Base-by-base conservation (phyloP, 2,329 filamentous ascomycete species). In the Penicillium griseofulvum region DNA sequence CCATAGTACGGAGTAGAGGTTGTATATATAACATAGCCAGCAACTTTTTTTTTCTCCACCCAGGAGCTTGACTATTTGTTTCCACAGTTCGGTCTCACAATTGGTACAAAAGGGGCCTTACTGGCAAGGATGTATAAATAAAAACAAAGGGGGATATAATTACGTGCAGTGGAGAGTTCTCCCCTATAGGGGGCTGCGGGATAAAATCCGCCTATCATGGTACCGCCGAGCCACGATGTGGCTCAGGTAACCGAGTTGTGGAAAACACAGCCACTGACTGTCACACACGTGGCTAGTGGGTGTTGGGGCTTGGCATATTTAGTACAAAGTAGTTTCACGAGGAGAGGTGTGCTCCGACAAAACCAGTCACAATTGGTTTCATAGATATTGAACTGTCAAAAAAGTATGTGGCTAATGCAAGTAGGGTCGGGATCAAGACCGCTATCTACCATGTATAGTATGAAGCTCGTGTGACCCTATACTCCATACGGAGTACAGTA, bases 201-300 rank as follows among this genome's bases (percentile, higher is more conserved):
- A 44, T 45, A 45, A 31, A 53, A 42, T 34, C 29, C 14, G 12
- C n/a, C n/a, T 49, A 19, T 33, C 22, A 19, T n/a, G 37, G 31
- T 29, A 45, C 4, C 12, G 58, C 50, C 36, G 41, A 63, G 58
- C 56, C 58, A 61, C 53, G 26, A 54, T 56, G 60, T 64, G 62
- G 62, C 62, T 57, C 46, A 49, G 43, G 16, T 3, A 29, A 34
- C 54, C 49, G 45, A 29, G n/a, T 29, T 37, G 5, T 24, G 6
- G 17, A 22, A 45, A 29, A 48, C 62, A 64, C 62, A 64, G 63
- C 63, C 63, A 65, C 63, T 65, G 17, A 42, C 10, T 29, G 48
- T 38, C 39, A 45, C 51, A 65, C 62, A 65, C 62, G 63, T 65
- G 61, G 62, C 63, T 60, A 41, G 34, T 57, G 54, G 36, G 24